Percentiles rank a stretch among this genome's conserved stretches.
Evolutionary conservation across 176 grass and related monocot genomes (phyloP).

Genomic region (Lolium multiflorum): DNA sequence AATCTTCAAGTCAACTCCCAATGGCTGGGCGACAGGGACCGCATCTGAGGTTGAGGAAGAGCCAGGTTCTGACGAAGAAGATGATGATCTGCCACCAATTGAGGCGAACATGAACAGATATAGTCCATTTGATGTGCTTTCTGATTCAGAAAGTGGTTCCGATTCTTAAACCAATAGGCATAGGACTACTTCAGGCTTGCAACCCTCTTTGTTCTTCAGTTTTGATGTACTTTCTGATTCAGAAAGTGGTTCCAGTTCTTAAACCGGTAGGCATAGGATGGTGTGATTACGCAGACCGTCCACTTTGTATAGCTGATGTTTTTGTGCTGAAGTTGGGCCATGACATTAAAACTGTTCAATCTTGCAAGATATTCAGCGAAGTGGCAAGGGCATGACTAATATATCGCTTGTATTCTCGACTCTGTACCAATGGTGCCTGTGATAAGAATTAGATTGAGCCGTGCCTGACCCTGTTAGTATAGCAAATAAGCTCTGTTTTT

Average conservation of each 20-base stretch:
- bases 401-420: neutral
- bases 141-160: slow-evolving; percentile 58
- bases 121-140: slow-evolving; percentile 59
- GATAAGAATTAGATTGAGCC: too few species aligned
- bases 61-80: slow-evolving; percentile 54
- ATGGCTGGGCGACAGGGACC: neutral
- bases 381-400: neutral
- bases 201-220: too few species aligned
- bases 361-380: slow-evolving; percentile 1
- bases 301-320: neutral
- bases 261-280: slow-evolving; percentile 3
- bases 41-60: slow-evolving; percentile 36
- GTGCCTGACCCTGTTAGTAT: too few species aligned
- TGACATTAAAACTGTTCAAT: neutral
- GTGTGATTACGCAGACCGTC: neutral
- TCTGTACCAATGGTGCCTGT: too few species aligned
- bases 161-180: slow-evolving; percentile 43
- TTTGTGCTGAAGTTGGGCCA: neutral
- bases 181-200: too few species aligned
- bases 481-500: too few species aligned
- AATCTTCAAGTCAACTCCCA: slow-evolving; percentile 56
- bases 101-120: slow-evolving; percentile 75
- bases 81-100: slow-evolving; percentile 76
- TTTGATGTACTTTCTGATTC: slow-evolving; percentile 60
- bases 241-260: slow-evolving; percentile 57